These are phyloP conservation scores for Acanthamoeba culbertsoni DNA, from an alignment of 208 protist genomes.

Conservation along the genomic window DNA sequence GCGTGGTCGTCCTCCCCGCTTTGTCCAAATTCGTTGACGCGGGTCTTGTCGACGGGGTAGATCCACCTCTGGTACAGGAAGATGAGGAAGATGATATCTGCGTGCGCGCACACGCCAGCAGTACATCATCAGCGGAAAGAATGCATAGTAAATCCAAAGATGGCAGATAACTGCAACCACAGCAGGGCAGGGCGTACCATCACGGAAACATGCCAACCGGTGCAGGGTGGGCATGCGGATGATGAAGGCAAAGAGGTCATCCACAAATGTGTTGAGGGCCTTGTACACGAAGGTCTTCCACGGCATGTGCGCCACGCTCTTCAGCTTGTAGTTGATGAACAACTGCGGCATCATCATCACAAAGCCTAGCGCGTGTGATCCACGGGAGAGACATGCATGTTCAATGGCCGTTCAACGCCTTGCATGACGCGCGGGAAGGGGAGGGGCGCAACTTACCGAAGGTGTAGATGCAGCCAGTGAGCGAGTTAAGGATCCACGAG, in stretches of 20 bases:
- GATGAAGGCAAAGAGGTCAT: constrained; percentile 99
- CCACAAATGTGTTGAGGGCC: constrained; percentile 97
- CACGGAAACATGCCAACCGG: constrained; percentile 96
- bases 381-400: background rate
- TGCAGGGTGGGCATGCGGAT: constrained; percentile 98
- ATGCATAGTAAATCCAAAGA: background rate
- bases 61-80: constrained; percentile 97
- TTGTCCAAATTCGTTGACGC: constrained; percentile 73
- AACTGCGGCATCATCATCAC: constrained; percentile 99
- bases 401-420: background rate
- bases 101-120: background rate
- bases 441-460: constrained; percentile 79
- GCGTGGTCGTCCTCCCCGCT: background rate
- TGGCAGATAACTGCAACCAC: background rate
- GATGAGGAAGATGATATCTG: constrained; percentile 95
- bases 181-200: constrained; percentile 80
- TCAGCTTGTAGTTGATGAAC: constrained; percentile 99
- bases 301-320: constrained; percentile 96
- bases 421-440: too few relatives aligned
- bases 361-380: constrained; percentile 94
- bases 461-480: constrained; percentile 84
- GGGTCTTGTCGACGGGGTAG: constrained; percentile 94
- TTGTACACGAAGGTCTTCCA: constrained; percentile 98
- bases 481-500: constrained; percentile 78
- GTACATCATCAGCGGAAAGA: background rate